Conservation (phyloP, 805 yeast genomes). For the Yarrowia deformans region DNA sequence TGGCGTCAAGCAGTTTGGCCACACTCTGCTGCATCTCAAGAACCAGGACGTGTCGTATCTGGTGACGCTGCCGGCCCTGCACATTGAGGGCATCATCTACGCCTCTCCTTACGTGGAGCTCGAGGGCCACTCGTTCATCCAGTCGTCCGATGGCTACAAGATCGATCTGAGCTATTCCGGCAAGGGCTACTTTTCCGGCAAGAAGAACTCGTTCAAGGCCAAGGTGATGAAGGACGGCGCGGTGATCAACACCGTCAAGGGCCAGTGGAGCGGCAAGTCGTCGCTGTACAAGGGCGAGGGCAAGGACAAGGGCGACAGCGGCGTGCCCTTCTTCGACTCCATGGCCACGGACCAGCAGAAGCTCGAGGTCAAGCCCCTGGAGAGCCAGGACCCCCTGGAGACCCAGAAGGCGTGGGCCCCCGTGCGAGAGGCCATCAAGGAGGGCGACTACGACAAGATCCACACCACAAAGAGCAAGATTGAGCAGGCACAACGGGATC, state of each 20-base stretch:
- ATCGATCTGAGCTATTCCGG: constrained; percentile 84
- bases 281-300: constrained; percentile 63
- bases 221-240: constrained; percentile 67
- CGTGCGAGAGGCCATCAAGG: constrained; percentile 85
- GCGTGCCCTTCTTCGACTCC: constrained; percentile 48
- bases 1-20: constrained; percentile 91
- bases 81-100: constrained; percentile 88
- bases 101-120: constrained; percentile 95
- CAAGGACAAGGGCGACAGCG: constrained; percentile 43
- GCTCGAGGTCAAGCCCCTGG: constrained; percentile 78
- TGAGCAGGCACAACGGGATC: constrained; percentile 84
- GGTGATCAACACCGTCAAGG: constrained; percentile 79
- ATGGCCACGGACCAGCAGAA: constrained; percentile 49
- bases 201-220: constrained; percentile 91
- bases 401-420: constrained; percentile 87
- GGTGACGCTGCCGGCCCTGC: constrained; percentile 91
- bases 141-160: constrained; percentile 77
- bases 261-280: constrained; percentile 91
- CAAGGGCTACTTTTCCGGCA: constrained; percentile 94
- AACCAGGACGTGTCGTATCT: constrained; percentile 69
- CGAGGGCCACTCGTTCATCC: constrained; percentile 86
- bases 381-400: constrained; percentile 80
- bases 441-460: constrained; percentile 77
- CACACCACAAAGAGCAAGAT: constrained; percentile 75
- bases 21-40: constrained; percentile 65